Evolutionary conservation across 2,329 filamentous ascomycete genomes (phyloP), one percentile per base, ranked within the genome.

Genomic region (Clonostachys sp.): DNA sequence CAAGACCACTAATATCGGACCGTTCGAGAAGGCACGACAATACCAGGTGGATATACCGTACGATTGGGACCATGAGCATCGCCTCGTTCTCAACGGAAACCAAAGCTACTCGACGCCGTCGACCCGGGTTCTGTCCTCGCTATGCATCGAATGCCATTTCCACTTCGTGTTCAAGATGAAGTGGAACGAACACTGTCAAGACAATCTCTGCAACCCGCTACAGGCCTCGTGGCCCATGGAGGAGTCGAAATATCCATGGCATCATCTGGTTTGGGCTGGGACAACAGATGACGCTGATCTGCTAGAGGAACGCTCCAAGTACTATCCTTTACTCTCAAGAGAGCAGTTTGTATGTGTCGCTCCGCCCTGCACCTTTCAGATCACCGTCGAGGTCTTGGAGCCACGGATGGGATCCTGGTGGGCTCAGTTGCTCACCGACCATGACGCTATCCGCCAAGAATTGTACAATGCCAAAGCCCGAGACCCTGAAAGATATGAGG

Each of bases 401-500:
- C 77, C 77, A 12, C 74, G 75, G 3, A 66, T 83, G 52, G 56
- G 60, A 12, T 54, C 56, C 5, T 60, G 61, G 47, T 74, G 71
- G 66, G 61, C 77, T 2, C 52, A 63, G 12, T 59, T 71, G 14
- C 60, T 83, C 13, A 59, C 60, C 5, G 77, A 82, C 51, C 61
- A 69, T 16, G 57, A 67, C 3, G 64, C 75, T 36, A 73, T 79
- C 40, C 55, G 55, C 14, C 51, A 61, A 24, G 70, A 71, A 34
- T 56, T 79, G 5, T 55, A 60, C 2, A 45, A 57, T 2, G 71
- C 74, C 2, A 65, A 67, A 33, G 59, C 63, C 33, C 55, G 70
- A 8, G 77, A 82, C 34, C 74, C 77, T 0, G 64, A 62, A 1
- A 66, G 80, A 8, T 82, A 76, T 51, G 60, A 64, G 5, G 67